Evolutionary conservation across 495 filamentous ascomycete genomes (phyloP).

Genomic region (Aspergillus heteromorphus): DNA sequence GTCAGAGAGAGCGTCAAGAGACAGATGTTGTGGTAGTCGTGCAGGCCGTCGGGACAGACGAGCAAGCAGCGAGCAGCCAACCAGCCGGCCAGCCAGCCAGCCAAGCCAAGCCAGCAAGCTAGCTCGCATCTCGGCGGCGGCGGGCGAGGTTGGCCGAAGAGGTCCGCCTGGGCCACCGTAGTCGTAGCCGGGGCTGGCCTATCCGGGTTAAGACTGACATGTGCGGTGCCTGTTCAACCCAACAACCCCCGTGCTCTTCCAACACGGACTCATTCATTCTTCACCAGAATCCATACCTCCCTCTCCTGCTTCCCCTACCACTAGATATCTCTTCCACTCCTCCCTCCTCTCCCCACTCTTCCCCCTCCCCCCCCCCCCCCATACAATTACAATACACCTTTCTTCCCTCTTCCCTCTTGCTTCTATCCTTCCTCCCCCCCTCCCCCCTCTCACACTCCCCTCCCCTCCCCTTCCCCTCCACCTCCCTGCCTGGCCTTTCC

Average conservation of each 20-base stretch:
- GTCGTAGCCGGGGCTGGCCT: conserved; percentile 6
- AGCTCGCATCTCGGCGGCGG: not conserved
- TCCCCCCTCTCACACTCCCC: conserved; percentile 2
- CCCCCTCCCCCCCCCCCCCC: conserved; percentile 33
- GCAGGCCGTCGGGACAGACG: no score
- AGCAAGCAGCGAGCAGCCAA: no score
- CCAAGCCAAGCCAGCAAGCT: not conserved
- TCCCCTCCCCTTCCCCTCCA: conserved; percentile 5
- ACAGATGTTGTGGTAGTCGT: no score
- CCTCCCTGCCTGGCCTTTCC: conserved; percentile 10
- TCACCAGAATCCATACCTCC: no score
- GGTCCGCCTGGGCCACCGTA: conserved; percentile 20
- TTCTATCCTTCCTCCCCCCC: conserved; percentile 1
- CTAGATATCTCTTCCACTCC: conserved; percentile 5
- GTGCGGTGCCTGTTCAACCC: conserved; percentile 25
- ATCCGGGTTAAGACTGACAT: conserved; percentile 23
- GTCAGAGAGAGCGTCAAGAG: no score
- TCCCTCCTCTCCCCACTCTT: not conserved
- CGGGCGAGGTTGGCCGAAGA: conserved; percentile 7
- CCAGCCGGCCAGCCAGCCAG: no score
- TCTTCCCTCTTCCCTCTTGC: not conserved
- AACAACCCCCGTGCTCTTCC: conserved; percentile 20
- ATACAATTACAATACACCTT: conserved; percentile 36
- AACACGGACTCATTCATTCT: conserved; percentile 8
- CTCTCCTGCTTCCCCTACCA: not conserved